Evolutionary conservation across 73 alveolate species (phyloP), one percentile per base, ranked within the genome.

Genomic region (Paraurostyla sp.): DNA sequence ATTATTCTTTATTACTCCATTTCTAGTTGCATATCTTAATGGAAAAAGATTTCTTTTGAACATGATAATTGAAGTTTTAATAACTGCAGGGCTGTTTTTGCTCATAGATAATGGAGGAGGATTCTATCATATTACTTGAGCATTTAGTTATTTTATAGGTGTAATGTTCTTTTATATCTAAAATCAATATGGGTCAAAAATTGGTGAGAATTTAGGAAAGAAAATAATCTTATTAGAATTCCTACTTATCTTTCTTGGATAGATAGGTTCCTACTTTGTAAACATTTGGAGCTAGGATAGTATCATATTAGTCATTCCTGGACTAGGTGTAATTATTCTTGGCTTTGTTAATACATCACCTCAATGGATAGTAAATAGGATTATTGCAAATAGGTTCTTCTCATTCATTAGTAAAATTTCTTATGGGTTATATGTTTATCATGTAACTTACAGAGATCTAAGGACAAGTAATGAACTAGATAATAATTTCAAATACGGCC

Each of bases 11-110:
- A 15, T 65, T 1, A 6, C 82, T 6, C 58, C 82, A 32, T 65
- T 65, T 40, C 41, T 56, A 58, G 25, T 65, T 38, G 56, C 56
- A 65, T 65, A 38, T 65, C 41, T 56, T 65, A 58, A 65, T 65
- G 16, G 60, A 4, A 33, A 38, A 38, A 15, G 40, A 2, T 65
- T 65, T 38, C 15, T 38, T 6, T 22, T 18, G 36, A 60, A 50
- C 22, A 60, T 60, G 13, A 2, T 11, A 35, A 38, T 38, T 30
- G n/a, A 36, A 1, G 4, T 9, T 9, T 2, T 36, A 2, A 58
- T 38, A 18, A 38, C 18, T 35, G 9, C 40, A 0, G 41, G 35
- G 7, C 7, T 65, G 32, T 32, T 2, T 0, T 11, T 35, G 41
- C 9, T 65, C 35, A 38, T 40, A 16, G 58, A 65, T 15, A 40